Conservation (phyloP, 139 green algal species). For the Penium margaritaceum region DNA sequence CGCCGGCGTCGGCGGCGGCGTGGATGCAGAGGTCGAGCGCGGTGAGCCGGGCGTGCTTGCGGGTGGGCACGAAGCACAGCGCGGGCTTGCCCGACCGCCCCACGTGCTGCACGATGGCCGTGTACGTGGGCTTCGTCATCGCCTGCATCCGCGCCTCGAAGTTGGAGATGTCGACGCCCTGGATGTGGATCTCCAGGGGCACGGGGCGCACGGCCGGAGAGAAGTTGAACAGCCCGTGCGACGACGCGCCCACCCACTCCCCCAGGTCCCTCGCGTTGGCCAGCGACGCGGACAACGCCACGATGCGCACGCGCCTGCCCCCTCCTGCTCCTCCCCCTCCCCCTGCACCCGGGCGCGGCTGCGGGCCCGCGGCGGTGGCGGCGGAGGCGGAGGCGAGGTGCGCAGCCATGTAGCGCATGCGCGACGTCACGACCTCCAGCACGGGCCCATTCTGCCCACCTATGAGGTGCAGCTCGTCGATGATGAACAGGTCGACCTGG, state of each 20-base stretch:
- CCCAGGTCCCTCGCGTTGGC: constrained; percentile 91
- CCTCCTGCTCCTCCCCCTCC: neutral
- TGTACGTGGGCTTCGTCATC: constrained; percentile 57
- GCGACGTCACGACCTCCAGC: constrained; percentile 66
- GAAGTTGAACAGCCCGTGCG: constrained; percentile 88
- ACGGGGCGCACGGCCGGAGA: constrained; percentile 77
- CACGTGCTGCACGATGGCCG: constrained; percentile 45
- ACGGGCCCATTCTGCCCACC: constrained; percentile 51
- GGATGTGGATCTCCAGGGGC: constrained; percentile 86
- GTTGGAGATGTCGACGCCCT: constrained; percentile 86
- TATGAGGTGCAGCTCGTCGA: constrained; percentile 91
- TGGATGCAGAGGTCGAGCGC: constrained; percentile 81
- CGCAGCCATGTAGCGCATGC: constrained; percentile 83
- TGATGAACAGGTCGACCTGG: constrained; percentile 64
- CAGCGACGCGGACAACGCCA: constrained; percentile 73
- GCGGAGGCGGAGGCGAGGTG: constrained; percentile 57
- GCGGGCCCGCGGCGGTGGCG: neutral
- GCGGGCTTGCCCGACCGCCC: constrained; percentile 55
- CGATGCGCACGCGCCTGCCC: constrained; percentile 63
- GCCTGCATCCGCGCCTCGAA: constrained; percentile 87
- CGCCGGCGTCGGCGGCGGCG: constrained; percentile 10
- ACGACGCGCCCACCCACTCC: constrained; percentile 89
- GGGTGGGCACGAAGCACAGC: constrained; percentile 93
- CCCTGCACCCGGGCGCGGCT: neutral
- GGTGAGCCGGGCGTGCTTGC: constrained; percentile 77